Evolutionary conservation across 2,329 filamentous ascomycete genomes (phyloP), one percentile per base, ranked within the genome.

Genomic region (Hawksworthiomyces lignivorus): DNA sequence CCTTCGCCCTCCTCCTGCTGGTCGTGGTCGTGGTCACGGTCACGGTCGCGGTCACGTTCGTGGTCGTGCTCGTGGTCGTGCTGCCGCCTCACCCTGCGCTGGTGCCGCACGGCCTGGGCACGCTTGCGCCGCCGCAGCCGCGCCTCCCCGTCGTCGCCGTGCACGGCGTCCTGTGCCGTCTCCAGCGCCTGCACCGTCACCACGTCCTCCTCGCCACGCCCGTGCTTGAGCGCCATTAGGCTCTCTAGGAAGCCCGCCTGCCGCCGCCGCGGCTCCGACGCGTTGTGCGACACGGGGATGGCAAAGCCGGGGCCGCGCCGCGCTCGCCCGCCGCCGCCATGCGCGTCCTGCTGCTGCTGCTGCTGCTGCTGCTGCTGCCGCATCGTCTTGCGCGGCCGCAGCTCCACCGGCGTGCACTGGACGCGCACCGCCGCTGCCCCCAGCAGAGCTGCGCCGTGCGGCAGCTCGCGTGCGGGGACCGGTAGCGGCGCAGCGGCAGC

Each of bases 361-460:
- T 44, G 39, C 24, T 27, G 28, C 19, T 2, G 28, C 19, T 12
- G 22, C 29, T 12, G 32, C 24, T 26, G 24, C 12, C 21, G 32
- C n/a, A 15, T 20, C 11, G 14, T 21, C 28, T 30, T 30, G 17
- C 39, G 41, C 17, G 27, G 44, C 6, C 42, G 47, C 36, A 52
- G 38, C 32, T 51, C 44, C 6, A 45, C 15, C 3, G 47, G 48
- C 18, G 41, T 29, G 34, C 47, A 52, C 20, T 44, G 19, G 18
- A 54, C 48, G 18, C 50, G 49, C 5, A 44, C 48, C 1, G 49
- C 42, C 8, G 52, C 44, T 0, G 52, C 49, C 48, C 47, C 64
- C 61, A 68, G 39, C 21, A 53, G 39, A 20, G 40, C 43, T 8
- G 43, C 38, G 21, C 37, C 27, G 14, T 67, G 32, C 1, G 34